Percentiles rank a stretch among this genome's conserved stretches.
phyloP scores from a whole-genome alignment of 1,139 yeast species.

The Diutina scorzettiae region DNA sequence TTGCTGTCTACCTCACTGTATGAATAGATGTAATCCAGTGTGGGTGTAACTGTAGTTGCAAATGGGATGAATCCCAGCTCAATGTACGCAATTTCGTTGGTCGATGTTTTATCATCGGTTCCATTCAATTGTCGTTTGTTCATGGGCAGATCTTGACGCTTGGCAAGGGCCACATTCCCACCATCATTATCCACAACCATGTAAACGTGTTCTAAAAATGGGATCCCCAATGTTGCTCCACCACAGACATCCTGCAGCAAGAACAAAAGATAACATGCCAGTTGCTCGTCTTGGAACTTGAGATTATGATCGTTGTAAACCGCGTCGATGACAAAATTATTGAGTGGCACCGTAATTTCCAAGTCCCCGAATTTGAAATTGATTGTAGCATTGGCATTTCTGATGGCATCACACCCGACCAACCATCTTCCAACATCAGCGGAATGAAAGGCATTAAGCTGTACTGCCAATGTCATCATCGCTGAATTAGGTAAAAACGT shows the following conservation, averaged over 20 bases:
- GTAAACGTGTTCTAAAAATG: slow-evolving; percentile 45
- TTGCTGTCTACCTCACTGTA: not conserved
- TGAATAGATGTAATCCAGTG: not conserved
- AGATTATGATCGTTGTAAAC: not conserved
- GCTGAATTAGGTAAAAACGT: slow-evolving; percentile 47
- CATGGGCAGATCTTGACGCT: slow-evolving; percentile 13
- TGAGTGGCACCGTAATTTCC: slow-evolving; percentile 40
- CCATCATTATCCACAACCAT: slow-evolving; percentile 61
- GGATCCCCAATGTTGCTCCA: slow-evolving; percentile 40
- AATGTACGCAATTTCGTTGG: not conserved
- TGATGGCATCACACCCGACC: slow-evolving; percentile 44
- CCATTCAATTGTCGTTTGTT: not conserved
- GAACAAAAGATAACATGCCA: not conserved
- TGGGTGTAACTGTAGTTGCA: not conserved
- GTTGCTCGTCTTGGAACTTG: slow-evolving; percentile 1
- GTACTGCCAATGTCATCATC: slow-evolving; percentile 57
- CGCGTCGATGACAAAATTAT: slow-evolving; percentile 36
- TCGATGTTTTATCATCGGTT: not conserved
- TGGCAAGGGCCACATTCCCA: slow-evolving; percentile 44
- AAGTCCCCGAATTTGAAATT: slow-evolving; percentile 45
- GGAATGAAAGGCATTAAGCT: slow-evolving; percentile 59
- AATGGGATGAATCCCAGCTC: slow-evolving; percentile 2
- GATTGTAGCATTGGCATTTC: slow-evolving; percentile 34
- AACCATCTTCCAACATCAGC: slow-evolving; percentile 45
- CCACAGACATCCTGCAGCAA: not conserved